Evolutionary conservation across 305 asterid genomes (phyloP), one percentile per base, ranked within the genome.

Genomic region (Coffea humblotiana): DNA sequence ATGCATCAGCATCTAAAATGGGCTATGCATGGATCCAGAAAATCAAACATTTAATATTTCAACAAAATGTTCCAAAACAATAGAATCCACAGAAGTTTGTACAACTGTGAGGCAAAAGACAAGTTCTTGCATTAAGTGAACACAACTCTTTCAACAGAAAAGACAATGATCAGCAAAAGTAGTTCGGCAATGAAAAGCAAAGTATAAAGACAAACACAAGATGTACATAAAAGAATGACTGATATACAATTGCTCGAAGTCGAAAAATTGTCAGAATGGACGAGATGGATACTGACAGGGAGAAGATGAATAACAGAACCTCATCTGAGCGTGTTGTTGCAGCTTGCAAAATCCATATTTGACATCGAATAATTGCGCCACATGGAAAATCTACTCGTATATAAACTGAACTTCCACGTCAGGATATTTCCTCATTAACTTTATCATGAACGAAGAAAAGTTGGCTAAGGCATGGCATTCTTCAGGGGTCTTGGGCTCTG

Each of bases 401-500:
- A 88, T 92, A 71, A 94, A 94, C 78, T 90, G 92, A 81, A 92
- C 92, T 81, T 90, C 97, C 73, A 94, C 92, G 61, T 87, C 91
- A 60, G 85, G 67, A 82, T 91, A 89, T 86, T 88, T 92, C 90
- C 96, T 90, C 97, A 91, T 91, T 69, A 92, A 90, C 86, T 80
- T 88, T 47, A 94, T 93, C 82, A 92, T 89, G 43, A 91, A 88
- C 18, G 97, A 88, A 18, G 97, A 90, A 74, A 92, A 89, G 84
- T 84, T 89, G 79, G 97, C 98, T 79, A 94, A 79, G 56, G 83
- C 85, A 81, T 87, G 86, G 82, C 97, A 92, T 85, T 94, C 98
- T 85, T 92, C 97, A 37, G 84, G 97, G 12, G 96, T 90, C 86
- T 94, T 94, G 87, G 97, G 87, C 89, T 92, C 97, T 1, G 98